These are phyloP conservation scores for Aspergillus aculeatinus DNA, from an alignment of 2,329 filamentous ascomycete species.

Conservation along the genomic window DNA sequence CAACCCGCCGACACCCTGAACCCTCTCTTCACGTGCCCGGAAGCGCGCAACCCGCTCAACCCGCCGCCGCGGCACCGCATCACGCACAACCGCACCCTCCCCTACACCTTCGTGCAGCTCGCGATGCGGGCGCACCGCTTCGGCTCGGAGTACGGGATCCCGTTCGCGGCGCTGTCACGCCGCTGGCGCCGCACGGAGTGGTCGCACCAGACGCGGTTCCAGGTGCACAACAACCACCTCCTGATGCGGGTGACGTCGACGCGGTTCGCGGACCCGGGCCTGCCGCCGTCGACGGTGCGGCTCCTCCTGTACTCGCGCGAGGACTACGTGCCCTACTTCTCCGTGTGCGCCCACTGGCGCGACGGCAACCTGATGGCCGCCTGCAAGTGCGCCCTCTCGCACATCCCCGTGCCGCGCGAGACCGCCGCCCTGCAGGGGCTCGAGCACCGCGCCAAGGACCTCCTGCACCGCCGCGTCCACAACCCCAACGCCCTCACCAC, in stretches of 20 bases:
- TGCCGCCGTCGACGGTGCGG: slow-evolving; percentile 54
- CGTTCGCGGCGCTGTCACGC: slow-evolving; percentile 48
- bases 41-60: slow-evolving; percentile 49
- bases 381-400: slow-evolving; percentile 61
- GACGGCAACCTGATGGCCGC: slow-evolving; percentile 60
- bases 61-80: slow-evolving; percentile 54
- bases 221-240: slow-evolving; percentile 54
- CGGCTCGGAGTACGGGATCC: slow-evolving; percentile 50
- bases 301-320: slow-evolving; percentile 59
- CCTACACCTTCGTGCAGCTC: slow-evolving; percentile 61
- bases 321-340: slow-evolving; percentile 64
- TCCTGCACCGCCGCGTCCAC: slow-evolving; percentile 23
- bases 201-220: slow-evolving; percentile 56
- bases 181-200: slow-evolving; percentile 58
- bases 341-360: slow-evolving; percentile 62
- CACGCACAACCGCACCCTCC: slow-evolving; percentile 55
- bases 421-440: slow-evolving; percentile 42
- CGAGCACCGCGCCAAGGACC: slow-evolving; percentile 44
- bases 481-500: slow-evolving; percentile 47
- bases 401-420: slow-evolving; percentile 51
- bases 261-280: slow-evolving; percentile 51
- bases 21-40: slow-evolving; percentile 58
- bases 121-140: slow-evolving; percentile 51
- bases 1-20: slow-evolving; percentile 56
- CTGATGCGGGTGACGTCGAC: slow-evolving; percentile 59